A percentile compares a stretch with the other conserved stretches of the same genome.
Conservation (phyloP, 805 yeast species). For the Suhomyces faveliae region DNA sequence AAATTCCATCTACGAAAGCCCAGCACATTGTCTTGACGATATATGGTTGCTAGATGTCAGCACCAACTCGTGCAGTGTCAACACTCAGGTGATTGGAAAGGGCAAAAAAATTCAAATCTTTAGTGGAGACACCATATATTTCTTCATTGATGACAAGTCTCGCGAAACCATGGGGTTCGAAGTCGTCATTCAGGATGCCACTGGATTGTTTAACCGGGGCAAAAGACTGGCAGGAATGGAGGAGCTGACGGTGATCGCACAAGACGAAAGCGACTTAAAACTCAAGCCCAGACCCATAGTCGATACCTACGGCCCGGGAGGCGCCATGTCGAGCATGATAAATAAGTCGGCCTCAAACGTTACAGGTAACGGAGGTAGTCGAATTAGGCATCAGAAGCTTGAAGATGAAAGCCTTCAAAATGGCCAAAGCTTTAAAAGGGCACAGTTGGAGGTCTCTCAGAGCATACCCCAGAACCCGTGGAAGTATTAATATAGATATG, state of each 20-base stretch:
- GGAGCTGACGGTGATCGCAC: conserved; percentile 6
- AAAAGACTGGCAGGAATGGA: conserved; percentile 13
- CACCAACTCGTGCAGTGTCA: conserved; percentile 76
- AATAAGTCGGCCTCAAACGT: conserved; percentile 4
- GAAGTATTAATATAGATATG: neutral
- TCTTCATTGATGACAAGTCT: conserved; percentile 60
- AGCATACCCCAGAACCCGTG: conserved; percentile 5
- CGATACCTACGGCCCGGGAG: conserved; percentile 10
- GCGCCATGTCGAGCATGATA: conserved; percentile 1
- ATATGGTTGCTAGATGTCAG: conserved; percentile 80
- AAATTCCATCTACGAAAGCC: conserved; percentile 58
- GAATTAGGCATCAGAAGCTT: conserved; percentile 24
- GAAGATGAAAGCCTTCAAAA: conserved; percentile 20
- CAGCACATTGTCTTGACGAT: conserved; percentile 71
- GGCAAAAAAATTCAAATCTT: conserved; percentile 60
- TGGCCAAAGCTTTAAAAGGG: conserved; percentile 15
- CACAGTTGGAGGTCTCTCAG: conserved; percentile 6
- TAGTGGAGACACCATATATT: conserved; percentile 63
- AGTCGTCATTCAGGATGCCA: conserved; percentile 54
- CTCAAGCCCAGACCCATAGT: conserved; percentile 25
- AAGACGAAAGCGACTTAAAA: conserved; percentile 27
- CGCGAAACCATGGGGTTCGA: conserved; percentile 53
- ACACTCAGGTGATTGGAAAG: conserved; percentile 56
- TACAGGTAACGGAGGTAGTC: conserved; percentile 25
- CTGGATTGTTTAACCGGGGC: conserved; percentile 63